Evolutionary conservation across 768 basidiomycete genomes (phyloP), one percentile per base, ranked within the genome.

Genomic region (Lactarius psammicola): DNA sequence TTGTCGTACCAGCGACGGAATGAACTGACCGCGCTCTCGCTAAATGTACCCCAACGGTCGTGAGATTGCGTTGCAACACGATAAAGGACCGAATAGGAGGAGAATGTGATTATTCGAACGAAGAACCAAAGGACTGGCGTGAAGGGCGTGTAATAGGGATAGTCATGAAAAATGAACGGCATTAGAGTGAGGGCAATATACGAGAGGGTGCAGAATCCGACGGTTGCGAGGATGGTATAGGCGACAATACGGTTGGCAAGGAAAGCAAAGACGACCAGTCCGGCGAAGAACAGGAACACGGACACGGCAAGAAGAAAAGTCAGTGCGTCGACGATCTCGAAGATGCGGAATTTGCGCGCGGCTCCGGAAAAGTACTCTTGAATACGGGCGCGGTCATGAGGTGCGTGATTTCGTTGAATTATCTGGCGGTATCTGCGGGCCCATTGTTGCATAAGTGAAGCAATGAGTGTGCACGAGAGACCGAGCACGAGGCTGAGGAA

Each of bases 321-420:
- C 34, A 84, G 79, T 20, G 73, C 66, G 38, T 78, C 76, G 8
- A 82, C 78, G 9, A 83, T 69, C 2, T 74, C 70, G 6, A 75
- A 69, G 72, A 83, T 76, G 8, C 72, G 70, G 68, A 80, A 84
- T 44, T 68, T 72, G 26, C 76, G 72, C 33, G 81, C 68, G 31
- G 79, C 79, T 42, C 76, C 72, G 63, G 76, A 80, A 11, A 80
- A 75, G 13, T 28, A 62, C 36, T 49, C 60, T 23, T 33, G 51
- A 17, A 62, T 54, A 13, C 23, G 59, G 2, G 46, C 59, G 9
- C 33, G 44, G 4, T 26, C 34, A 17, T 38, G n/a, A 26, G 17
- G 59, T 3, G 31, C 13, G 2, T 51, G 49, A 13, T 9, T 51
- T 20, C 23, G 20, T 36, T 56, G 26, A 8, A 28, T 13, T 1